These are phyloP conservation scores for Pythium biforme DNA, from an alignment of 352 stramenopile species.

Conservation along the genomic window DNA sequence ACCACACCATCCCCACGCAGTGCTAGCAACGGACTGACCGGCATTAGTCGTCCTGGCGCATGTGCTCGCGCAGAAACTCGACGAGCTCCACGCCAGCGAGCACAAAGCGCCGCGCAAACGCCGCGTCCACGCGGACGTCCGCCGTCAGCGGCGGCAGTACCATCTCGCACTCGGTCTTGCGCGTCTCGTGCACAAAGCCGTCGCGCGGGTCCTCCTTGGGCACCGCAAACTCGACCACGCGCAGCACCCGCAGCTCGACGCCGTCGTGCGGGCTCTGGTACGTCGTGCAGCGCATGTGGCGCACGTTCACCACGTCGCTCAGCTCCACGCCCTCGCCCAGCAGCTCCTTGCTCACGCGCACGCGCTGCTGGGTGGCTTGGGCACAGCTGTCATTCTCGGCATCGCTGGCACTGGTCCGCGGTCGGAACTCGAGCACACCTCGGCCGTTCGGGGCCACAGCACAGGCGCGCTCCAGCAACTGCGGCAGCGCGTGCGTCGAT, in stretches of 20 bases:
- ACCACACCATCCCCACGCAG: too few species aligned
- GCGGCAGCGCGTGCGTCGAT: conserved; percentile 39
- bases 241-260: conserved; percentile 18
- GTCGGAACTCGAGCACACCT: conserved; percentile 57
- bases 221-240: conserved; percentile 56
- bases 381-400: not conserved
- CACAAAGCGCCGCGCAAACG: conserved; percentile 57
- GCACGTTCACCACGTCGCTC: conserved; percentile 49
- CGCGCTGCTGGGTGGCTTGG: conserved; percentile 7
- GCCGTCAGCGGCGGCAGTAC: conserved; percentile 54
- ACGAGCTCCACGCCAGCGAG: conserved; percentile 58
- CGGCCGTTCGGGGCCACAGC: conserved; percentile 28
- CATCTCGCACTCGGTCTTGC: conserved; percentile 70
- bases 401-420: conserved; percentile 23
- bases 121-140: conserved; percentile 45
- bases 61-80: conserved; percentile 47
- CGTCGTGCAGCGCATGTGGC: conserved; percentile 48
- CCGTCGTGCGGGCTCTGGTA: conserved; percentile 34
- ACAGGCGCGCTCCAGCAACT: conserved; percentile 25
- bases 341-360: conserved; percentile 57
- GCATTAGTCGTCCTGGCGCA: not conserved
- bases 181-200: conserved; percentile 51
- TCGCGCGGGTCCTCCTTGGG: conserved; percentile 39
- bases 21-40: too few species aligned
- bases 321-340: conserved; percentile 40